Conservation (phyloP, 140 eudicot species). For the Anethum foeniculum region DNA sequence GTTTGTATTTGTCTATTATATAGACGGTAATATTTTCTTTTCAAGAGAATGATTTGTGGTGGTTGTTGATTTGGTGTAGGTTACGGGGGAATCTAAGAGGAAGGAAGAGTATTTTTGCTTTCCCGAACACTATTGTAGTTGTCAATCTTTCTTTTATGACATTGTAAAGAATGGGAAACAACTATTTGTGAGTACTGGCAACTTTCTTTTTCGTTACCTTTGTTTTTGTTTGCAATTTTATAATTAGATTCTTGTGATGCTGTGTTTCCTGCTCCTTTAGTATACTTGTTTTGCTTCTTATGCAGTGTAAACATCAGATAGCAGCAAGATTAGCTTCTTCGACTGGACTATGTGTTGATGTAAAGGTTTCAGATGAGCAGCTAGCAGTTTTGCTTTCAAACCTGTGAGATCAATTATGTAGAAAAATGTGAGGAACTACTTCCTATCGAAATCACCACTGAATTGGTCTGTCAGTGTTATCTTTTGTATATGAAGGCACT, state of each 20-base stretch:
- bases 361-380: constrained; percentile 74
- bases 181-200: constrained; percentile 50
- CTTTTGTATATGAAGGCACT: neutral
- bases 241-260: neutral
- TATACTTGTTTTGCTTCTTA: neutral
- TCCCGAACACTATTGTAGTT: constrained; percentile 67
- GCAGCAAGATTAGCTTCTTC: constrained; percentile 86
- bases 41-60: neutral
- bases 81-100: constrained; percentile 69
- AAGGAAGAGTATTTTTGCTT: constrained; percentile 89
- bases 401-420: constrained; percentile 24
- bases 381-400: constrained; percentile 57
- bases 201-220: neutral
- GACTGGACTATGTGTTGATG: constrained; percentile 57
- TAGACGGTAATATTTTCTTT: neutral
- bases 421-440: neutral
- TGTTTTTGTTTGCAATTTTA: neutral
- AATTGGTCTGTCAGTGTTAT: neutral
- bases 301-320: constrained; percentile 88
- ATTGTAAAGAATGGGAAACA: constrained; percentile 78
- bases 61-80: constrained; percentile 27
- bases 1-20: neutral
- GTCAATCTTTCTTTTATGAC: constrained; percentile 88
- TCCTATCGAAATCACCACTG: neutral
- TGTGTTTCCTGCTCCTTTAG: neutral